phyloP scores from a whole-genome alignment of 345 rosid species.

The Eutrema yunnanense region DNA sequence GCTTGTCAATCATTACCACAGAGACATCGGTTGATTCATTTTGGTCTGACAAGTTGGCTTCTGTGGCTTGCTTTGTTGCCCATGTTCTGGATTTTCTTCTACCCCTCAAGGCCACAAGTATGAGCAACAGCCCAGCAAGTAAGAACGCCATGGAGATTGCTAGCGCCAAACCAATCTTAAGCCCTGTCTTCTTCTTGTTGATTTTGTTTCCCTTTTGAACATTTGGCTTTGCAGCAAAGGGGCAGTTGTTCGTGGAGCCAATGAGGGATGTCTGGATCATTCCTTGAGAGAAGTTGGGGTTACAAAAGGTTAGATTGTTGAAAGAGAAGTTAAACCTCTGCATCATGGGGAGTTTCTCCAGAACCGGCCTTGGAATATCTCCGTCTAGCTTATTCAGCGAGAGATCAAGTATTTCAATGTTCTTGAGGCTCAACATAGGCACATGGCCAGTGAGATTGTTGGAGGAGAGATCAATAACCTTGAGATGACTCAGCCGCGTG shows the following conservation, averaged over 20 bases:
- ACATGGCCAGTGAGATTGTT: constrained; percentile 67
- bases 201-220: constrained; percentile 37
- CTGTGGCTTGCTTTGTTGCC: constrained; percentile 68
- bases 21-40: constrained; percentile 66
- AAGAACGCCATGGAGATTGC: constrained; percentile 63
- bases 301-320: constrained; percentile 82
- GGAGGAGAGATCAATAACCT: constrained; percentile 69
- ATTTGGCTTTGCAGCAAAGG: constrained; percentile 69
- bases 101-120: constrained; percentile 53
- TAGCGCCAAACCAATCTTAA: constrained; percentile 61
- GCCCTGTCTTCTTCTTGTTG: constrained; percentile 38
- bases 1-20: constrained; percentile 83
- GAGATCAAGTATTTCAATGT: constrained; percentile 57
- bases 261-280: constrained; percentile 48
- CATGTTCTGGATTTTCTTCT: constrained; percentile 59
- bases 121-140: constrained; percentile 49
- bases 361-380: constrained; percentile 49
- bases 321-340: constrained; percentile 73
- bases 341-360: constrained; percentile 48
- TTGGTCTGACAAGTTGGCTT: constrained; percentile 59
- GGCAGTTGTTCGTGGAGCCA: constrained; percentile 67
- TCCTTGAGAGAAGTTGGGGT: constrained; percentile 39
- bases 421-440: constrained; percentile 39
- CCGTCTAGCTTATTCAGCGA: constrained; percentile 78
- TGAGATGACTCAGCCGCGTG: constrained; percentile 39